Conservation (phyloP, 345 rosid genomes). For the Adansonia digitata region DNA sequence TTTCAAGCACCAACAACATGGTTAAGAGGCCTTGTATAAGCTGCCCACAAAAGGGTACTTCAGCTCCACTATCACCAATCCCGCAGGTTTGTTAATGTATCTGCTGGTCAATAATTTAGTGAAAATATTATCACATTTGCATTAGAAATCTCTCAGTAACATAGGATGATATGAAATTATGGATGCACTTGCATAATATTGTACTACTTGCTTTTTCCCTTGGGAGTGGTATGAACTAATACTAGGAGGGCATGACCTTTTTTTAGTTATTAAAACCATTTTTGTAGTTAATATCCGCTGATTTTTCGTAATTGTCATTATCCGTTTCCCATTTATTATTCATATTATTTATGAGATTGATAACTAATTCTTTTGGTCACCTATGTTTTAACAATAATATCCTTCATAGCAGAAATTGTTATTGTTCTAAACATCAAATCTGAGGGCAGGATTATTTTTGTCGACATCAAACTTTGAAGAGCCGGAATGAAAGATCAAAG, state of each 20-base stretch:
- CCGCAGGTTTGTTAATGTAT: conserved; percentile 36
- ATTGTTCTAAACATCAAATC: not conserved
- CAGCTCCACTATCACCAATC: conserved; percentile 61
- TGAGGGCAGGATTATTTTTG: not conserved
- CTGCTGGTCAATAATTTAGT: no score
- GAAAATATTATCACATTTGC: no score
- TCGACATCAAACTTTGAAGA: no score
- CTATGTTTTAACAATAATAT: not conserved
- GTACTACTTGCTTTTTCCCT: not conserved
- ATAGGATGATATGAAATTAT: no score
- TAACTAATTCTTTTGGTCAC: not conserved
- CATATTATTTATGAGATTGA: not conserved
- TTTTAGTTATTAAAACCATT: not conserved
- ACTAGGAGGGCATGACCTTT: not conserved
- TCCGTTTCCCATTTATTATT: no score
- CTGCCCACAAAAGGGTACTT: conserved; percentile 48
- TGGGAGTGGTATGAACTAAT: not conserved
- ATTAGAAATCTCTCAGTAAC: no score
- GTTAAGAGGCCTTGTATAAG: conserved; percentile 48
- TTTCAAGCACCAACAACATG: conserved; percentile 41
- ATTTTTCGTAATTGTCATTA: not conserved
- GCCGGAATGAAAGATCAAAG: no score
- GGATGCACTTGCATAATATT: not conserved
- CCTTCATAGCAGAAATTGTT: no score
- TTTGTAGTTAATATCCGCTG: not conserved